These are phyloP conservation scores for Trametes sp. DNA, from an alignment of 1,284 basidiomycete species.

Conservation along the genomic window DNA sequence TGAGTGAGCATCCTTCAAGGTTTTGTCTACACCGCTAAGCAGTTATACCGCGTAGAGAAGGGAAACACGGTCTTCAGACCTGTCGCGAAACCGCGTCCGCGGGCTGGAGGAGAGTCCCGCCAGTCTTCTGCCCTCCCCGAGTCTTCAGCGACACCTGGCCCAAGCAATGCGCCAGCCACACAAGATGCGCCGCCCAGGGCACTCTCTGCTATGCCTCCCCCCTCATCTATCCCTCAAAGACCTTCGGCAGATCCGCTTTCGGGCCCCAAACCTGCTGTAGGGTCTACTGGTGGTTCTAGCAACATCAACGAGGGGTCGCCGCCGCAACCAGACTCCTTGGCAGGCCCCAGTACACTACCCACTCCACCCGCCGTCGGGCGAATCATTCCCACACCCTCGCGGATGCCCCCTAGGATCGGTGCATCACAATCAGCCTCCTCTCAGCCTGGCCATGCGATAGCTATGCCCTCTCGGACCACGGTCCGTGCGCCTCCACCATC, in stretches of 20 bases:
- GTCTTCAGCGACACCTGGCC: constrained; percentile 10
- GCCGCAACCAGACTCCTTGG: neutral
- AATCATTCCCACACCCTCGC: constrained; percentile 8
- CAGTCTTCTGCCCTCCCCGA: constrained; percentile 50
- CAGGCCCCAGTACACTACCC: neutral
- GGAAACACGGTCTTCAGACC: constrained; percentile 74
- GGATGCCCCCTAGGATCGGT: constrained; percentile 22
- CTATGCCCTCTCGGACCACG: constrained; percentile 13
- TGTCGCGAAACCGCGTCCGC: constrained; percentile 60
- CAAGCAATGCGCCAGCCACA: neutral
- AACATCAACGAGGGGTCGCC: neutral
- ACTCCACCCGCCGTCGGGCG: neutral
- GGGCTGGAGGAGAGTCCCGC: constrained; percentile 45
- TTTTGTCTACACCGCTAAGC: neutral
- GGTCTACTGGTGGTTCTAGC: neutral
- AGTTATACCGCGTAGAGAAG: constrained; percentile 58
- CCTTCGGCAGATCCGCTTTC: neutral
- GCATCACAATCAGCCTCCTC: constrained; percentile 13
- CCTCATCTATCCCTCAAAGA: constrained; percentile 29
- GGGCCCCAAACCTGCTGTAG: neutral
- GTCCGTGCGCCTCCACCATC: constrained; percentile 1
- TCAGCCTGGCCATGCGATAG: constrained; percentile 3
- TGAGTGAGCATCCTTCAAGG: constrained; percentile 48
- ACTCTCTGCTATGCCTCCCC: constrained; percentile 33
- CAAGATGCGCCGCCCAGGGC: constrained; percentile 11